Base-by-base conservation (phyloP, 164 flowering plant genomes). In the Magnolia sinica region DNA sequence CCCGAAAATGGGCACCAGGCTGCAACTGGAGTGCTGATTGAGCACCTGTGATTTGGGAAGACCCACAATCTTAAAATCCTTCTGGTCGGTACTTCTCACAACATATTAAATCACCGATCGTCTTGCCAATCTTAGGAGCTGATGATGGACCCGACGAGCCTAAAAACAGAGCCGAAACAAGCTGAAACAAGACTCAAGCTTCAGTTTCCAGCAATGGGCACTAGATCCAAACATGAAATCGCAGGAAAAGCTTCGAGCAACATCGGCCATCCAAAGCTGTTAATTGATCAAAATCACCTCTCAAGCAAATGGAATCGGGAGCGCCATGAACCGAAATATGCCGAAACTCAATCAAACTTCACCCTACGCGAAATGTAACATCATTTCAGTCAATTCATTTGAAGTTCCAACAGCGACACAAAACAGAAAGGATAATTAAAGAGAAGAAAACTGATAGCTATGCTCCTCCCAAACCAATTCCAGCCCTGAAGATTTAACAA, bases 341-440 rank as follows among this genome's bases (percentile, higher is more conserved):
- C 24, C 9, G 49, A n/a, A 8, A 20, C 68, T 22, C 23, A 7
- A 45, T 19, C 50, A 16, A 55, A 76, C 51, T 55, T 76, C 67
- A 76, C 58, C 65, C 77, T 76, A 66, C 31, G 10, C 50, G 31
- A 49, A 66, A 69, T 8, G 18, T 3, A 76, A 73, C 29, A 51
- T n/a, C 8, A 72, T 13, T 52, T 8, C 37, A 72, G 24, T 11
- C 20, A 58, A 37, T 37, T 0, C 45, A 37, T 37, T 37, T 61
- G 55, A 22, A 22, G 23, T 6, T 22, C 23, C 2, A 37, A 37
- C 45, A 71, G 20, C 24, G 0, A 23, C 49, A 5, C 61, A 55
- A 55, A 55, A 7, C 16, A 8, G 16, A 55, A 11, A 11, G 18
- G 14, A 55, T 7, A 55, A 55, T 16, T 16, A 55, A 10, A 10